Percentiles rank a stretch among this genome's conserved stretches.
phyloP scores from a whole-genome alignment of 371 early-diverging fungal species.

The Batkoa obscura region DNA sequence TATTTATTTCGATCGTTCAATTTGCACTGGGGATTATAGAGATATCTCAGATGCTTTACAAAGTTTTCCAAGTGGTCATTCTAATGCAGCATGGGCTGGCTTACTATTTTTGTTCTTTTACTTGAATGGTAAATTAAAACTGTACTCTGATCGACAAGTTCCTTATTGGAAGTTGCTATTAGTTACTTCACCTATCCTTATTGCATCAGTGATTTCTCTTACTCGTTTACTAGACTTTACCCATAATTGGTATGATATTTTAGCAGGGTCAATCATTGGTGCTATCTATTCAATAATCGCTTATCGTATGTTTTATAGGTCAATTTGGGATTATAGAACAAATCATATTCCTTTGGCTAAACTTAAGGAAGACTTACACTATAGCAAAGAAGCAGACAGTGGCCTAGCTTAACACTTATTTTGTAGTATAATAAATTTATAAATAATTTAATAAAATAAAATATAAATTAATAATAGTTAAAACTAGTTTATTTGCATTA shows the following conservation, averaged over 20 bases:
- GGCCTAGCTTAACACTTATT: no score
- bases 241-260: constrained; percentile 5
- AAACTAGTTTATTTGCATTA: no score
- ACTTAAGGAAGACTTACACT: background rate
- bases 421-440: no score
- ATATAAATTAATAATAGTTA: no score
- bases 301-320: constrained; percentile 1
- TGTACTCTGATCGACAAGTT: background rate
- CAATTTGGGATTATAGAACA: background rate
- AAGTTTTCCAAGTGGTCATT: background rate
- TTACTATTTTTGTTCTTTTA: background rate
- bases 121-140: constrained; percentile 4
- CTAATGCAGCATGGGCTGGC: background rate
- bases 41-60: background rate
- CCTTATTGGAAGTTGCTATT: background rate
- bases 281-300: background rate
- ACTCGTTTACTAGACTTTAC: background rate
- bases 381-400: no score
- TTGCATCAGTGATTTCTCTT: background rate
- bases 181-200: background rate
- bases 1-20: background rate
- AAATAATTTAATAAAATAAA: no score
- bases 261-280: constrained; percentile 1
- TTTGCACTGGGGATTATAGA: background rate
- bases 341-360: constrained; percentile 4